These are phyloP conservation scores for Aspergillus sparsus DNA, from an alignment of 495 filamentous ascomycete genomes.

Conservation along the genomic window DNA sequence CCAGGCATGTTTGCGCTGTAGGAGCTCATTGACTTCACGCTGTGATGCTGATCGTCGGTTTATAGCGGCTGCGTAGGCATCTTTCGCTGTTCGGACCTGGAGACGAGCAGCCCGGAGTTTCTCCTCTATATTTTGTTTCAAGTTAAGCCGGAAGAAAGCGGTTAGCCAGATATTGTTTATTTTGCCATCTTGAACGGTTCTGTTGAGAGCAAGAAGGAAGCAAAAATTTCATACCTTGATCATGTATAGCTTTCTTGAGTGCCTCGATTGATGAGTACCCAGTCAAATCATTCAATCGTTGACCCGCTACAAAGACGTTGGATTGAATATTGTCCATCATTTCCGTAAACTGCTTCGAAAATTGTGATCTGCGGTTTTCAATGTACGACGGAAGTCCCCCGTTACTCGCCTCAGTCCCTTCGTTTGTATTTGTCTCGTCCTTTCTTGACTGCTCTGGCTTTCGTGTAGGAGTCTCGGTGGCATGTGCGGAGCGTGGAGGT, in stretches of 20 bases:
- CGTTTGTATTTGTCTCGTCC: conserved; percentile 3
- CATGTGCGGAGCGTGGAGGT: conserved; percentile 17
- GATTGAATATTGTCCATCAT: conserved; percentile 90
- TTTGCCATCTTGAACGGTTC: not conserved
- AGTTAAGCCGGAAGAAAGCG: not conserved
- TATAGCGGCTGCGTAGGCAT: conserved; percentile 75
- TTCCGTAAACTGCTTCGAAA: conserved; percentile 70
- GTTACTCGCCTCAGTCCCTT: conserved; percentile 9
- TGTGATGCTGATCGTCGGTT: conserved; percentile 79
- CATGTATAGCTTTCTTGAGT: conserved; percentile 72
- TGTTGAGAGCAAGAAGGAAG: not conserved
- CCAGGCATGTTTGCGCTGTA: conserved; percentile 94
- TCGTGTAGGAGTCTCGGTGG: conserved; percentile 8
- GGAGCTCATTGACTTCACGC: conserved; percentile 90
- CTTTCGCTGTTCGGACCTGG: conserved; percentile 68
- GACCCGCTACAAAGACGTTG: conserved; percentile 78
- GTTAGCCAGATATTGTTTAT: not conserved
- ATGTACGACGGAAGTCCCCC: conserved; percentile 71
- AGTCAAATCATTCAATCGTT: conserved; percentile 88
- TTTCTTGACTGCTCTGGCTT: conserved; percentile 16
- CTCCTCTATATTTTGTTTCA: conserved; percentile 49
- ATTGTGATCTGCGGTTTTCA: conserved; percentile 68
- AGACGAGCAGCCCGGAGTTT: conserved; percentile 62
- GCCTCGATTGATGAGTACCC: conserved; percentile 92
- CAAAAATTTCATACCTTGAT: conserved; percentile 52